Base-by-base conservation (phyloP, 441 rosid species). In the Populus tomentosa region DNA sequence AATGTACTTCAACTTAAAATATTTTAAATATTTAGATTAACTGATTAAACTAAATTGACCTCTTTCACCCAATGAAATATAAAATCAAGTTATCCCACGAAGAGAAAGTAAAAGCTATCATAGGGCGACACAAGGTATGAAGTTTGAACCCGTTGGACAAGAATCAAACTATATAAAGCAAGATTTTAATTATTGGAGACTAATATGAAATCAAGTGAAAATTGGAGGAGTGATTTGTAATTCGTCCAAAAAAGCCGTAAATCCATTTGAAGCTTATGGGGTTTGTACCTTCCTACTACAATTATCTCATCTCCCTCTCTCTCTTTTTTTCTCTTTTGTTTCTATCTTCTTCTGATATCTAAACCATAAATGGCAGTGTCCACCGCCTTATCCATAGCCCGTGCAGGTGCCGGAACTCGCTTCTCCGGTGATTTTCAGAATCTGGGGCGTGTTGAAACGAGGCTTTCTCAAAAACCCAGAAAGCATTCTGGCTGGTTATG, bases 351-450 rank as follows among this genome's bases (percentile, higher is more conserved):
- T 28, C 10, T 62, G 9, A 3, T 64, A 28, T 77, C 72, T 28
- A 35, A 70, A 67, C 24, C 73, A 75, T 73, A 33, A 77, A 82
- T 88, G 92, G 83, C 83, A 42, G 78, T 78, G 71, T 81, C 86
- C 75, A 75, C 84, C 56, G 70, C 84, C 74, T 83, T 88, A 67
- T 78, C 86, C 18, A 67, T 87, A 61, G 61, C 80, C 76, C 78
- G 82, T 67, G 78, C 71, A 38, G 82, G 75, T 71, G 77, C 83
- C 76, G 90, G 86, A 18, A 73, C 83, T 65, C 68, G 59, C 20
- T 73, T 82, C 42, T 42, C 83, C 24, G 81, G 85, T 11, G 86
- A 82, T 42, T 68, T 79, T 32, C 81, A 71, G 70, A 79, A 68
- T 42, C 75, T 79, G 77, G 75, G 76, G 64, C 33, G 53, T 40